Percentiles rank a stretch among this genome's conserved stretches.
Conservation (phyloP, 2,329 filamentous ascomycete species). For the Parascedosporium putredinis region DNA sequence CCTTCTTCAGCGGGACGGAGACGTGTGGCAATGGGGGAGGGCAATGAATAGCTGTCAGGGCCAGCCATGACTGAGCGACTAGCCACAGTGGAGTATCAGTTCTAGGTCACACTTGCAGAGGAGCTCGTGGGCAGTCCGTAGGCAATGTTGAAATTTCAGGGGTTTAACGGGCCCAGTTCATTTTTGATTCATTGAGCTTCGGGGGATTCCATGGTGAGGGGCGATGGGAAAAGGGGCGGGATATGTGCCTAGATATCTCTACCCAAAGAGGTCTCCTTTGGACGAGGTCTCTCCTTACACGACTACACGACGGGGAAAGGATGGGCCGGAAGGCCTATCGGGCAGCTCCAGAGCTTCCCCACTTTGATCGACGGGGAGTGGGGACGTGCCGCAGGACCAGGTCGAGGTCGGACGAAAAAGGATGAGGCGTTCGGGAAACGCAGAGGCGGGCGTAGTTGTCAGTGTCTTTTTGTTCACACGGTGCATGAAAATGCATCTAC, state of each 20-base stretch:
- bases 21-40: neutral
- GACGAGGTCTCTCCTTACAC: neutral
- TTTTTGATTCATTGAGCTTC: neutral
- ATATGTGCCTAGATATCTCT: neutral
- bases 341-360: conserved; percentile 5
- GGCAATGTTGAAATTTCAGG: too few species aligned
- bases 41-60: too few species aligned
- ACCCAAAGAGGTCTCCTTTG: conserved; percentile 3
- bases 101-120: neutral
- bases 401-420: neutral
- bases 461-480: too few species aligned
- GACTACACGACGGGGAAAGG: neutral
- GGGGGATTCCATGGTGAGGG: conserved; percentile 3
- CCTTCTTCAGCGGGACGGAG: neutral
- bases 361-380: neutral
- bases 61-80: neutral
- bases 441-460: too few species aligned
- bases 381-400: neutral
- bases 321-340: too few species aligned
- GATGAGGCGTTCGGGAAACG: neutral
- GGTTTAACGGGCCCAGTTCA: too few species aligned
- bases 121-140: neutral
- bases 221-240: neutral
- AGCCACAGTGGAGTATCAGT: neutral
- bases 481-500: too few species aligned